These are phyloP conservation scores for Botryosphaeria dothidea DNA, from an alignment of 2,329 filamentous ascomycete genomes.

Conservation along the genomic window DNA sequence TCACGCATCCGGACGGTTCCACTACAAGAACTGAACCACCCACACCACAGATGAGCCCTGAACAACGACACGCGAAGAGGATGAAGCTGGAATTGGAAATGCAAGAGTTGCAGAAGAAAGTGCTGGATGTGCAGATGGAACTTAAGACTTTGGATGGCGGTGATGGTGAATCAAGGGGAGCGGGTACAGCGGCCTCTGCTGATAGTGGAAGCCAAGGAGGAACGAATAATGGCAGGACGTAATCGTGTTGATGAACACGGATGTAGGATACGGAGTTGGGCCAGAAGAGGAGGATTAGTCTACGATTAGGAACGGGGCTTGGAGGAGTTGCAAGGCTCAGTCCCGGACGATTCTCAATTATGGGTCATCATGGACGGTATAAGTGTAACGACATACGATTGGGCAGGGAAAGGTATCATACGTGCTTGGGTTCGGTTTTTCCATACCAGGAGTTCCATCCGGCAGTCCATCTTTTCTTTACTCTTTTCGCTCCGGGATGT, in stretches of 20 bases:
- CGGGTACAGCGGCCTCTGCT: not conserved
- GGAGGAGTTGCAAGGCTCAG: not conserved
- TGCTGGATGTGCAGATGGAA: conserved; percentile 15
- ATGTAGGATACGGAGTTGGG: not conserved
- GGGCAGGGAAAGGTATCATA: not conserved
- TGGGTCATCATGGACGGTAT: not conserved
- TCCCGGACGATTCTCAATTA: no score
- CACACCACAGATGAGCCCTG: conserved; percentile 15
- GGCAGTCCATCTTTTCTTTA: not conserved
- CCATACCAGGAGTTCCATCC: not conserved
- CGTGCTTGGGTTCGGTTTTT: not conserved
- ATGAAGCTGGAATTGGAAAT: conserved; percentile 15
- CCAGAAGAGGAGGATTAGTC: not conserved
- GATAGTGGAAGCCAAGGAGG: not conserved
- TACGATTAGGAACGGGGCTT: not conserved
- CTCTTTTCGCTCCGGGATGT: not conserved
- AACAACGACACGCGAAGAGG: conserved; percentile 14
- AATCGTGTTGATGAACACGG: not conserved
- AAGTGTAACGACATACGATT: not conserved
- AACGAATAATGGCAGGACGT: not conserved
- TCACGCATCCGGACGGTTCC: not conserved
- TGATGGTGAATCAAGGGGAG: not conserved
- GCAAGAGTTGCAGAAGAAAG: conserved; percentile 11
- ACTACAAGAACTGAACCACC: not conserved
- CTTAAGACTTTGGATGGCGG: conserved; percentile 4